Conservation (phyloP, 371 early-diverging fungal genomes). For the Funneliformis caledonium region DNA sequence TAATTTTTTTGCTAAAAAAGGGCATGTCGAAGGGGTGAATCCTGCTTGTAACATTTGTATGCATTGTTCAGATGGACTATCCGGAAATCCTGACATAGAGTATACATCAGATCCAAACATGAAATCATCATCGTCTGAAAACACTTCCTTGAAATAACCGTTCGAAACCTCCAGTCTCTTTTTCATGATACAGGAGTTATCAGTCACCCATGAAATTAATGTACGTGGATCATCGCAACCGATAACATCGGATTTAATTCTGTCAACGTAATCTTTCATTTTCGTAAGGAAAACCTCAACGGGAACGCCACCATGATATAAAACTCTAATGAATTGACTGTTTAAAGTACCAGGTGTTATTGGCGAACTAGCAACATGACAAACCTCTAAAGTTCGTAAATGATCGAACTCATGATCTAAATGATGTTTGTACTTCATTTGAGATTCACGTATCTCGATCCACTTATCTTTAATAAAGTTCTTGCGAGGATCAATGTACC, state of each 20-base stretch:
- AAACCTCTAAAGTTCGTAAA: conserved; percentile 54
- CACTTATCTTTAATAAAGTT: background rate
- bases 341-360: conserved; percentile 48
- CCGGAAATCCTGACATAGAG: conserved; percentile 49
- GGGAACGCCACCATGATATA: conserved; percentile 51
- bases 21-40: conserved; percentile 50
- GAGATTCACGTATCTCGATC: conserved; percentile 52
- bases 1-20: conserved; percentile 51
- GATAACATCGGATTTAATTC: conserved; percentile 1
- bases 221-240: background rate
- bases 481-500: conserved; percentile 50
- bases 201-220: conserved; percentile 11
- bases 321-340: conserved; percentile 55
- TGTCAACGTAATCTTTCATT: conserved; percentile 46
- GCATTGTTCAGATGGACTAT: conserved; percentile 45
- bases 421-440: conserved; percentile 50
- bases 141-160: background rate
- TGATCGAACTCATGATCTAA: conserved; percentile 32
- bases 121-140: conserved; percentile 22
- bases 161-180: background rate
- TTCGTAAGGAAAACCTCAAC: conserved; percentile 48
- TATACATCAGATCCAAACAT: background rate
- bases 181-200: conserved; percentile 39
- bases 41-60: conserved; percentile 54
- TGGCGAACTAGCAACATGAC: background rate